Evolutionary conservation across 176 grass and related monocot species (phyloP), one percentile per base, ranked within the genome.

Genomic region (Thinopyrum elongatum): DNA sequence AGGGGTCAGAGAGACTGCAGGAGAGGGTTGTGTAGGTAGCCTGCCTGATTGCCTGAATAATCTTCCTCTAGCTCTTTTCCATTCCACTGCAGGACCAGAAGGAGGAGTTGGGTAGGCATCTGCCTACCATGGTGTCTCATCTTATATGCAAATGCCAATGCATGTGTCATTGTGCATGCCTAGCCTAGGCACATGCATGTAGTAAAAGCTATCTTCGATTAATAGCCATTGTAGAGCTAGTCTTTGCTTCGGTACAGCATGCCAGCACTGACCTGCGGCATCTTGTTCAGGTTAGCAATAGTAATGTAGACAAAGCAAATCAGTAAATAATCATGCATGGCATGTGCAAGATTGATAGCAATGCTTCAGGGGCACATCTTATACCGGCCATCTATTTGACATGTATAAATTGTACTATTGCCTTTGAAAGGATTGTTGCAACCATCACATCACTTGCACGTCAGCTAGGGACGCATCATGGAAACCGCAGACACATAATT

Each of bases 21-120:
- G 26, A 73, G 33, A 33, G 38, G 51, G 41, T 1, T 16, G 57
- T 51, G 23, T 85, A 72, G 66, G 14, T 60, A 36, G 29, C 55
- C 65, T 64, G 78, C 13, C 65, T 57, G 34, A 16, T 46, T 70
- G 44, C 80, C 80, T 47, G 22, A 69, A 58, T 39, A 65, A 33
- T 28, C 47, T n/a, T 51, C 63, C 46, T 31, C 13, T 41, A 41
- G 10, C 39, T 17, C 31, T 82, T 87, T 84, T 31, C 49, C 85
- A 69, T 84, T 80, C 12, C 62, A 33, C 86, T 85, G 70, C 82
- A 88, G 83, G 70, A 53, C 77, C 86, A 44, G 80, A 88, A 88
- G 70, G 19, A 63, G 33, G 64, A 76, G 49, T 70, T 76, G 46
- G 61, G 41, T 84, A 84, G 67, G 67, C 70, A 84, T 88, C 76